Base-by-base conservation (phyloP, 2,329 filamentous ascomycete genomes). In the Cytospora leucostoma region DNA sequence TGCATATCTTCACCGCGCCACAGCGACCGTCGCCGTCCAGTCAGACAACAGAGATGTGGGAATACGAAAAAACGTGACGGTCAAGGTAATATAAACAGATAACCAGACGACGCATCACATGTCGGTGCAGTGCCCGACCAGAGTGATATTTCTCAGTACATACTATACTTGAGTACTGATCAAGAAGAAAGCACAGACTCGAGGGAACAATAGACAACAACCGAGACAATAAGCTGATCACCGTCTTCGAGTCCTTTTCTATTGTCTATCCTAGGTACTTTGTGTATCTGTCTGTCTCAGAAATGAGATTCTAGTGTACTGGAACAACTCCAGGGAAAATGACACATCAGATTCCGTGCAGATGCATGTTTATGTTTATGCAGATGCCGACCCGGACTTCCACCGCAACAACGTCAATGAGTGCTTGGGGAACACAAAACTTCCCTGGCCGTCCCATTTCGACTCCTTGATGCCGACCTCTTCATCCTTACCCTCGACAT, bases 381-480 rank as follows among this genome's bases (percentile, higher is more conserved):
- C 62, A 37, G 68, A 47, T 19, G 10, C 17, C 11, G 44, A 66
- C 50, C 58, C 62, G 37, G 68, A 66, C 63, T 75, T 74, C 75
- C 81, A 84, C 58, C 82, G 79, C 69, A 93, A 72, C 75, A 93
- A 76, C 3, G 88, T 91, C 54, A 93, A 80, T 3, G 88, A 90
- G 72, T 89, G 85, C 77, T 87, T 91, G 1, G 81, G 79, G 74
- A 93, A 93, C 2, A 76, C 82, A 70, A 84, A 92, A 51, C 76
- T 73, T 1, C 84, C 87, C 71, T 83, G 75, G 0, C 83, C 87
- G 71, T 87, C 79, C 89, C 89, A 92, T 51, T 76, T 83, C 62
- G 79, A 71, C 61, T 91, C 77, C 1, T 78, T 51, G 37, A 66
- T 27, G 27, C 49, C 78, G 13, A 92, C 88, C 62, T 86, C 83